Conservation (phyloP, 225 moss, liverwort and hornwort species). For the Sphagnum tenellum region DNA sequence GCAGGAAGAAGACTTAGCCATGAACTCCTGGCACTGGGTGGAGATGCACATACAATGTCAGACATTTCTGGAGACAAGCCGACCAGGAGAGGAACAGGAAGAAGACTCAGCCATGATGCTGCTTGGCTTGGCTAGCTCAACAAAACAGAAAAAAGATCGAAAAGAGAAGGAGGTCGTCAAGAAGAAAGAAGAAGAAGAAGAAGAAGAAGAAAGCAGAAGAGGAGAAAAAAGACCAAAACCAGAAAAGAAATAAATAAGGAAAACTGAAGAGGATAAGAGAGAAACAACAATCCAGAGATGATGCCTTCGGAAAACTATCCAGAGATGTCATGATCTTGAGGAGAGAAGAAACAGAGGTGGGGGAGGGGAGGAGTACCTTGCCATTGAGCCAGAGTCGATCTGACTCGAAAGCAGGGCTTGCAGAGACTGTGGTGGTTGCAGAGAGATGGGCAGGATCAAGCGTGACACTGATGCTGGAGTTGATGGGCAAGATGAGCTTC, state of each 20-base stretch:
- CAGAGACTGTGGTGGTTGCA: conserved; percentile 89
- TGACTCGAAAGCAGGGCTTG: conserved; percentile 60
- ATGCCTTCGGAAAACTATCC: too few species aligned
- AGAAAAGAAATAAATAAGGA: not conserved
- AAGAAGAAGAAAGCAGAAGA: not conserved
- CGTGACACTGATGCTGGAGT: conserved; percentile 92
- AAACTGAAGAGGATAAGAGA: not conserved
- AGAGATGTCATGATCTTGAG: not conserved
- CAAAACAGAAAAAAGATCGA: too few species aligned
- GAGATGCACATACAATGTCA: too few species aligned
- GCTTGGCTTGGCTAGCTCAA: too few species aligned
- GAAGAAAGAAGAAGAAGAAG: too few species aligned
- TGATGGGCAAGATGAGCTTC: conserved; percentile 90
- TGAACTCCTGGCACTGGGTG: too few species aligned
- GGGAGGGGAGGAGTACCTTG: conserved; percentile 34
- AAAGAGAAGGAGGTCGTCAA: too few species aligned
- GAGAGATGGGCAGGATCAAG: conserved; percentile 70
- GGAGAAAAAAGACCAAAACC: not conserved
- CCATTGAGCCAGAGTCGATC: conserved; percentile 99
- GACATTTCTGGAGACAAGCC: too few species aligned
- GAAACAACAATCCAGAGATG: not conserved
- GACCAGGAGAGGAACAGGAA: too few species aligned
- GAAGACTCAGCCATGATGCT: too few species aligned
- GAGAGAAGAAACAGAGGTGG: not conserved
- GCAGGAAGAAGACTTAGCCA: too few species aligned